phyloP scores from a whole-genome alignment of 2,329 filamentous ascomycete species.

The Mycosphaerella sp. region DNA sequence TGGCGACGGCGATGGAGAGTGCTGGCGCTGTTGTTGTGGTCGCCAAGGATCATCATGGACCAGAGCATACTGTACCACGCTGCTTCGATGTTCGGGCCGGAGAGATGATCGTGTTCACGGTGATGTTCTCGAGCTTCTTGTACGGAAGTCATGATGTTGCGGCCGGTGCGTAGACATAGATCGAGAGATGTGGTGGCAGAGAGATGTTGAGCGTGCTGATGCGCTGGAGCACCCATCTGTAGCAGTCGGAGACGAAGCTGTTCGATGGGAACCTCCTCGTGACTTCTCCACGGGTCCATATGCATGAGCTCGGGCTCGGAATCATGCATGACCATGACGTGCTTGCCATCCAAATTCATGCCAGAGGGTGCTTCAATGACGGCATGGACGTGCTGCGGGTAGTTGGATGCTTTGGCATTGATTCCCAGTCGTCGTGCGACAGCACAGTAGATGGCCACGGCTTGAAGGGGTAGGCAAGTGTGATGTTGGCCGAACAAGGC shows the following conservation, averaged over 20 bases:
- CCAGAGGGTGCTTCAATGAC: conserved; percentile 58
- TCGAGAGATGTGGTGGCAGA: conserved; percentile 57
- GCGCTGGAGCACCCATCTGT: conserved; percentile 39
- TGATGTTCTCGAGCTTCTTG: conserved; percentile 41
- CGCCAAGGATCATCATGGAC: conserved; percentile 49
- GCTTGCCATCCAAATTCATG: conserved; percentile 36
- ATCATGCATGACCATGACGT: conserved; percentile 20
- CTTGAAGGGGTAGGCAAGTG: conserved; percentile 78
- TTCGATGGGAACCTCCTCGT: conserved; percentile 56
- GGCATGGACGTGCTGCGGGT: conserved; percentile 79
- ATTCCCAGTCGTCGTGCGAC: conserved; percentile 69
- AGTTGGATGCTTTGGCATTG: conserved; percentile 69
- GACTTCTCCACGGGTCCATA: conserved; percentile 70
- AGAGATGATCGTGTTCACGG: conserved; percentile 23
- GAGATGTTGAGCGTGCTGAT: conserved; percentile 50
- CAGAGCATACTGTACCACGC: conserved; percentile 69
- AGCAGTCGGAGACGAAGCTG: conserved; percentile 55
- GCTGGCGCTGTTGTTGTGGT: conserved; percentile 19
- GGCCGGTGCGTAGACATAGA: conserved; percentile 67
- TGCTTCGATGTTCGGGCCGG: conserved; percentile 47
- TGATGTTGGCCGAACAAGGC: conserved; percentile 67
- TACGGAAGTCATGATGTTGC: conserved; percentile 73
- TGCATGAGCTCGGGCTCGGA: conserved; percentile 50
- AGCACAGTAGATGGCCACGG: conserved; percentile 77
- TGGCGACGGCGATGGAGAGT: conserved; percentile 43